phyloP scores from a whole-genome alignment of 2,329 filamentous ascomycete species.

The Nothopassalora personata region DNA sequence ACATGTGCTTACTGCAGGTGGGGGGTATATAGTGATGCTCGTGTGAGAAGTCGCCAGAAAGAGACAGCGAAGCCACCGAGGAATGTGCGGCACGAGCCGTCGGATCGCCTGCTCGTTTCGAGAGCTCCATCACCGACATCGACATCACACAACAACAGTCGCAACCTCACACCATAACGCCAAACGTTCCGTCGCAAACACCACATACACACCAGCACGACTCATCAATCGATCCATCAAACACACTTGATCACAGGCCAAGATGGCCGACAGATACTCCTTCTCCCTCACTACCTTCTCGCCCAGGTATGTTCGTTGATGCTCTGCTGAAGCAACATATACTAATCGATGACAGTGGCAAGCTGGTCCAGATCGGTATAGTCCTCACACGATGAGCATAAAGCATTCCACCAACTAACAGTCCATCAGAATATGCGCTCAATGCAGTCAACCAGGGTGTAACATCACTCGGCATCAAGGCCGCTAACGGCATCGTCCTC shows the following conservation, averaged over 20 bases:
- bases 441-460: slow-evolving; percentile 99
- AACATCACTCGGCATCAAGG: slow-evolving; percentile 97
- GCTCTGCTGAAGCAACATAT: slow-evolving; percentile 36
- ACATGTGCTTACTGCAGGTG: not conserved
- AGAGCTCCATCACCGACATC: not conserved
- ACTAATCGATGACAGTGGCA: slow-evolving; percentile 63
- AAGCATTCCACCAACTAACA: slow-evolving; percentile 10
- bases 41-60: too few relatives aligned
- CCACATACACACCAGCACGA: not conserved
- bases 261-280: slow-evolving; percentile 96
- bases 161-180: not conserved
- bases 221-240: not conserved
- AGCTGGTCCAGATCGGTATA: slow-evolving; percentile 97
- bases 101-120: not conserved
- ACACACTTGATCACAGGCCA: slow-evolving; percentile 26
- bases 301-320: slow-evolving; percentile 68
- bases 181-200: not conserved
- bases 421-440: slow-evolving; percentile 80
- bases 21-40: too few relatives aligned
- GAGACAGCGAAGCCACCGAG: too few relatives aligned
- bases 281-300: slow-evolving; percentile 99
- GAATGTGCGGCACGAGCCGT: not conserved
- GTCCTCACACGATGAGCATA: not conserved
- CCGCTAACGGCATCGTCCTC: slow-evolving; percentile 97
- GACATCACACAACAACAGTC: not conserved